Conservation (phyloP, 1,284 basidiomycete genomes). For the Pseudozyma sp. region DNA sequence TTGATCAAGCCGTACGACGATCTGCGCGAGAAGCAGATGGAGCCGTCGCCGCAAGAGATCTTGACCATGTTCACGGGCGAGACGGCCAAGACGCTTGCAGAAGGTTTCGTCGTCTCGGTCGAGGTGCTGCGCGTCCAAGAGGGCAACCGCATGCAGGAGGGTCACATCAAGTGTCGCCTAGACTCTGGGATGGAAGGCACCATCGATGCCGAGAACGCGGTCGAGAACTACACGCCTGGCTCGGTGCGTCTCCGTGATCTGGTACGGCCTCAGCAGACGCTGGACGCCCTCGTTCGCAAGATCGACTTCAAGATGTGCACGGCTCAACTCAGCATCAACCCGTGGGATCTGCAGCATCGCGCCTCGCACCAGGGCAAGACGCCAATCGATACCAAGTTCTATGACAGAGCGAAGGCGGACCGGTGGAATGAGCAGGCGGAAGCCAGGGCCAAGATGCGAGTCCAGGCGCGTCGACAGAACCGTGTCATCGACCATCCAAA, state of each 20-base stretch:
- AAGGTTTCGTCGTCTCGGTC: constrained; percentile 86
- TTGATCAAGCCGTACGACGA: constrained; percentile 88
- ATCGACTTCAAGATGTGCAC: constrained; percentile 77
- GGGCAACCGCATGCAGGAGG: constrained; percentile 37
- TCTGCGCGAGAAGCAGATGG: constrained; percentile 77
- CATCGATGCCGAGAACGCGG: constrained; percentile 58
- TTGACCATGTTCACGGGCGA: constrained; percentile 96
- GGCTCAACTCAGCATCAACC: constrained; percentile 82
- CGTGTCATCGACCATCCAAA: constrained; percentile 97
- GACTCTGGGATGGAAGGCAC: constrained; percentile 82
- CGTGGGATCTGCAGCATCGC: constrained; percentile 77
- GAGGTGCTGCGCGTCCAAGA: constrained; percentile 75
- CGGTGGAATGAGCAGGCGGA: constrained; percentile 80
- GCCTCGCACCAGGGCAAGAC: constrained; percentile 77
- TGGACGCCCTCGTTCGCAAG: constrained; percentile 84
- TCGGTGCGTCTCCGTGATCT: constrained; percentile 53
- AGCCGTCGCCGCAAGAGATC: constrained; percentile 82
- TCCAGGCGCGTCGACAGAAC: constrained; percentile 73
- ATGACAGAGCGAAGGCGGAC: constrained; percentile 77
- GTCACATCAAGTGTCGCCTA: constrained; percentile 76
- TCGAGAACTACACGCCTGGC: constrained; percentile 54
- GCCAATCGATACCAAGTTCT: constrained; percentile 75
- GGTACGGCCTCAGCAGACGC: constrained; percentile 75
- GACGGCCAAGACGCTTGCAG: constrained; percentile 80
- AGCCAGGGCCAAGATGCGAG: constrained; percentile 86